Percentiles rank a stretch among this genome's conserved stretches.
These are phyloP conservation scores for Pittosporum tobira DNA, from an alignment of 129 eudicot species.

Conservation along the genomic window DNA sequence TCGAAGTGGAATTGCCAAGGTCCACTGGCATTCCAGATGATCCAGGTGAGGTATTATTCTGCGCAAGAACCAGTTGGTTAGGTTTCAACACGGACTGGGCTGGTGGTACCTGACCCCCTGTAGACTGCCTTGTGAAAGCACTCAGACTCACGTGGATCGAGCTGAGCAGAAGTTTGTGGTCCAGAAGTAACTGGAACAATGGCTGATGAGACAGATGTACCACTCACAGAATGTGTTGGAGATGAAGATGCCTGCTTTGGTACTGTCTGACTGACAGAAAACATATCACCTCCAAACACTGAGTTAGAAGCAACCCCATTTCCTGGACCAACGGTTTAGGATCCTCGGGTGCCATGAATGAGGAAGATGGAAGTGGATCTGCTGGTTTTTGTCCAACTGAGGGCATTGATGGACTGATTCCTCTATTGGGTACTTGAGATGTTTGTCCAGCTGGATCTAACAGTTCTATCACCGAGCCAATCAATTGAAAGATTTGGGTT, in stretches of 20 bases:
- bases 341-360: constrained; percentile 26
- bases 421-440: constrained; percentile 29
- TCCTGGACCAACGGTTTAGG: constrained; percentile 38
- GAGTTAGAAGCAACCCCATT: constrained; percentile 41
- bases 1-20: constrained; percentile 32
- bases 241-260: constrained; percentile 40
- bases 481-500: constrained; percentile 27
- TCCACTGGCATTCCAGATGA: constrained; percentile 40
- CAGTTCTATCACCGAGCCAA: constrained; percentile 37
- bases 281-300: constrained; percentile 62
- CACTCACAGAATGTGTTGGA: constrained; percentile 26
- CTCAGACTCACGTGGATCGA: constrained; percentile 63
- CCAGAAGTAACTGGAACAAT: constrained; percentile 32
- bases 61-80: constrained; percentile 52
- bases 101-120: constrained; percentile 38
- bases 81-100: constrained; percentile 34
- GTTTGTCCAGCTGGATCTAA: constrained; percentile 28
- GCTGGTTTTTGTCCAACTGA: constrained; percentile 26
- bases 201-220: constrained; percentile 32
- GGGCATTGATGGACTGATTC: constrained; percentile 27
- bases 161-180: constrained; percentile 37
- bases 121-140: constrained; percentile 55
- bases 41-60: constrained; percentile 28
- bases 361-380: constrained; percentile 27
- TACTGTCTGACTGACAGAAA: constrained; percentile 55